Evolutionary conservation across 164 flowering plant species (phyloP).

Genomic region (Stephania yunnanensis): DNA sequence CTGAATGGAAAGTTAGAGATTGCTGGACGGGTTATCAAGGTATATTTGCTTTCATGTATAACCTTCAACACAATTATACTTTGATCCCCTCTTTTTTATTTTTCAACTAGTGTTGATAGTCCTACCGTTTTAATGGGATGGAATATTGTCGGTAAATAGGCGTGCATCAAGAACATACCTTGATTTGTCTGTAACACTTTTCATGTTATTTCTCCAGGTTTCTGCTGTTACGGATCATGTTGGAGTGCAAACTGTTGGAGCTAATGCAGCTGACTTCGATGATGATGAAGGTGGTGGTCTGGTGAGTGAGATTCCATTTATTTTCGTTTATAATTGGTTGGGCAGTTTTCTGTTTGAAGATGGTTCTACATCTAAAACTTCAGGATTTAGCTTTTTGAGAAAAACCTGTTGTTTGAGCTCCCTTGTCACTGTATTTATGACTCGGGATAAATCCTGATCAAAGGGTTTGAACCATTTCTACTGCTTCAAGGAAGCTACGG

Average conservation of each 20-base stretch:
- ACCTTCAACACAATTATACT: background rate
- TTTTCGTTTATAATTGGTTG: background rate
- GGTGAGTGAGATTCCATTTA: conserved; percentile 44
- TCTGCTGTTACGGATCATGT: conserved; percentile 93
- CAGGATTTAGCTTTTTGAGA: background rate
- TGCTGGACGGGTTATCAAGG: conserved; percentile 87
- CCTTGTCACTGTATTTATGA: background rate
- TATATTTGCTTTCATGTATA: conserved; percentile 10
- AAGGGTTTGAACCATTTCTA: background rate
- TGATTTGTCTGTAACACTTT: background rate
- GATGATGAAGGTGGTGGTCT: conserved; percentile 97
- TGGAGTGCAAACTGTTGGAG: conserved; percentile 50
- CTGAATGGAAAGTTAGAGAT: conserved; percentile 88
- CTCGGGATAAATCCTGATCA: background rate
- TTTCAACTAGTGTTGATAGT: background rate
- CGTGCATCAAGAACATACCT: background rate
- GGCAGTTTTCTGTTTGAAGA: background rate
- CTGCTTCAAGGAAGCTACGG: background rate
- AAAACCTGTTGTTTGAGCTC: background rate
- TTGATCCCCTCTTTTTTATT: background rate
- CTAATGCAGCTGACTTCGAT: conserved; percentile 78
- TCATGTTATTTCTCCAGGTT: conserved; percentile 37
- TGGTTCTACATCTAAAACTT: background rate
- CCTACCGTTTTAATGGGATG: background rate
- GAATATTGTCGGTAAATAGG: background rate